Conservation (phyloP, 2,329 filamentous ascomycete species). For the Aureobasidium sp. region DNA sequence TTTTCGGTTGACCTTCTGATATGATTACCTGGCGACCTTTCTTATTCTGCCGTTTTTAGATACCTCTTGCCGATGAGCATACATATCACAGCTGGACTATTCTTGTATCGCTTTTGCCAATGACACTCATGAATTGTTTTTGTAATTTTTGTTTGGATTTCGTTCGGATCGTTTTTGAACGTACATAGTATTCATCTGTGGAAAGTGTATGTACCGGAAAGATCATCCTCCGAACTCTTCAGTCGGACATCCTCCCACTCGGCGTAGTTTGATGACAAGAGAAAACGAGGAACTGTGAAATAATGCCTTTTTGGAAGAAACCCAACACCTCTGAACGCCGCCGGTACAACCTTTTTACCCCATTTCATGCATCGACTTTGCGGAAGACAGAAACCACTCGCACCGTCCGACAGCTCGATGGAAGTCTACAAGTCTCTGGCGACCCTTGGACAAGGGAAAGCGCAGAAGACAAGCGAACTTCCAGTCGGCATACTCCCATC, state of each 20-base stretch:
- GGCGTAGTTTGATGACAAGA: neutral
- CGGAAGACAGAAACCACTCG: neutral
- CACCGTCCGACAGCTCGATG: neutral
- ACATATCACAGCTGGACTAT: neutral
- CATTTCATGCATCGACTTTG: conserved; percentile 10
- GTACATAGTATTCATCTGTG: conserved; percentile 2
- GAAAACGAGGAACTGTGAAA: neutral
- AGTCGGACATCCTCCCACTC: neutral
- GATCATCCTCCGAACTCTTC: neutral
- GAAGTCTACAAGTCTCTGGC: neutral
- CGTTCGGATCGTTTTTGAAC: neutral
- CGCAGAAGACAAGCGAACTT: neutral
- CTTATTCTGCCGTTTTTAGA: neutral
- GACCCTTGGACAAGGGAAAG: neutral
- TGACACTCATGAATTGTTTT: neutral
- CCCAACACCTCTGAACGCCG: conserved; percentile 9
- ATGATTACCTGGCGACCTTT: neutral
- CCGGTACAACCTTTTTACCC: neutral
- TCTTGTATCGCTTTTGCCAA: neutral
- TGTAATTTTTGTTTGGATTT: neutral
- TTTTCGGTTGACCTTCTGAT: neutral
- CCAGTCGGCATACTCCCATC: neutral
- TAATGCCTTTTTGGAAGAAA: conserved; percentile 3
- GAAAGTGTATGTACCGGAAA: conserved; percentile 4
- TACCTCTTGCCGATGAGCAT: neutral